Evolutionary conservation across 1,139 yeast species (phyloP).

Genomic region (Nakaseomyces sp.): DNA sequence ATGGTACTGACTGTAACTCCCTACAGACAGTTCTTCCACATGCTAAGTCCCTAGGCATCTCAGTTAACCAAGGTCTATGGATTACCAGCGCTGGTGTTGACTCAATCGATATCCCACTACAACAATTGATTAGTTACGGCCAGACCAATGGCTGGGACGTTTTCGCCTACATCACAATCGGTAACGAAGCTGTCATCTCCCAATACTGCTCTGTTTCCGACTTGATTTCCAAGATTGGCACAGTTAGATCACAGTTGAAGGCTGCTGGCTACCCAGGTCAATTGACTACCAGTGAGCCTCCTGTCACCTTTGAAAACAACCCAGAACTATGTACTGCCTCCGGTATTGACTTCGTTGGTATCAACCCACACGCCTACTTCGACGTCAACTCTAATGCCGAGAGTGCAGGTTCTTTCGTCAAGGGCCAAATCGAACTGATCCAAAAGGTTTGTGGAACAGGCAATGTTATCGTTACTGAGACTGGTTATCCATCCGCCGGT

Average conservation of each 20-base stretch:
- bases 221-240: slow-evolving; percentile 51
- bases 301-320: slow-evolving; percentile 52
- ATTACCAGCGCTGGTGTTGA: slow-evolving; percentile 55
- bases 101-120: slow-evolving; percentile 55
- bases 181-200: slow-evolving; percentile 74
- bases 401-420: slow-evolving; percentile 65
- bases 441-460: slow-evolving; percentile 43
- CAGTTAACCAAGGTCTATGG: slow-evolving; percentile 84
- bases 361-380: slow-evolving; percentile 83
- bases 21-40: slow-evolving; percentile 57
- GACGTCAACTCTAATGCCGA: slow-evolving; percentile 51
- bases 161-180: slow-evolving; percentile 67
- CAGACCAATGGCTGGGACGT: slow-evolving; percentile 56
- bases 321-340: slow-evolving; percentile 62
- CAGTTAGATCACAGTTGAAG: slow-evolving; percentile 49
- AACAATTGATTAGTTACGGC: slow-evolving; percentile 42
- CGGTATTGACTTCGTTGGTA: slow-evolving; percentile 69
- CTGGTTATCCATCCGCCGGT: slow-evolving; percentile 84
- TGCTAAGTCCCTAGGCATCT: slow-evolving; percentile 50
- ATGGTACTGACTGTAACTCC: slow-evolving; percentile 79
- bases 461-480: slow-evolving; percentile 59
- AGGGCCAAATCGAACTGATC: slow-evolving; percentile 49
- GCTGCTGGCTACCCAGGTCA: slow-evolving; percentile 68
- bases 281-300: slow-evolving; percentile 83
- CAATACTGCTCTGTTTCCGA: slow-evolving; percentile 51